Conservation (phyloP, 257 asterid species). For the Solanum commersonii region DNA sequence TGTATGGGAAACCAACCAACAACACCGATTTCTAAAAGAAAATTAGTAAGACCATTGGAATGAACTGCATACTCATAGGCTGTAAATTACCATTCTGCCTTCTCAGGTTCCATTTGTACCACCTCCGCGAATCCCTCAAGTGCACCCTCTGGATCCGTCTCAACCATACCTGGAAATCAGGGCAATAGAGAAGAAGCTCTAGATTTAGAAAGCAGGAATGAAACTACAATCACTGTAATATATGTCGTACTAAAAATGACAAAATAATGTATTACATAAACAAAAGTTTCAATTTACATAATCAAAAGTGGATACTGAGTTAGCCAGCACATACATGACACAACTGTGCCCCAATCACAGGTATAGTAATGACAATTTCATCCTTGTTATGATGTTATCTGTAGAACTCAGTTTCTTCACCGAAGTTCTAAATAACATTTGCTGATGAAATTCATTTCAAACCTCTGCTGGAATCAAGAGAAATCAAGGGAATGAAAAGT, state of each 20-base stretch:
- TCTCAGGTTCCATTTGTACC: slow-evolving; percentile 85
- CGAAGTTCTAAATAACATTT: neutral
- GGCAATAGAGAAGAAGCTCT: neutral
- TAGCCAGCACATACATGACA: neutral
- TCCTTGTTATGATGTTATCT: neutral
- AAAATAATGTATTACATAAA: neutral
- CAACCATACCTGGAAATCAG: slow-evolving; percentile 57
- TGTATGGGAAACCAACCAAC: neutral
- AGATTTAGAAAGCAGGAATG: neutral
- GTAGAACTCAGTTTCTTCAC: neutral
- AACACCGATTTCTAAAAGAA: neutral
- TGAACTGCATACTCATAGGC: neutral
- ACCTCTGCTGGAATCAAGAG: neutral
- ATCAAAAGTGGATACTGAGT: neutral
- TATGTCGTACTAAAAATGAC: neutral
- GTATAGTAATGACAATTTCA: neutral
- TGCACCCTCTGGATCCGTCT: slow-evolving; percentile 84
- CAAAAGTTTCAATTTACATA: neutral
- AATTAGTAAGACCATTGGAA: neutral
- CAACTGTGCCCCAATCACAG: neutral
- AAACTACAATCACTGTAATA: neutral
- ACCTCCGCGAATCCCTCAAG: slow-evolving; percentile 88
- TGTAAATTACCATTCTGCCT: slow-evolving; percentile 71
- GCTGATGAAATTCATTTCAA: neutral
- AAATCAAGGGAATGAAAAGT: neutral